Evolutionary conservation across 495 filamentous ascomycete genomes (phyloP).

Genomic region (Penicillium alfredii): DNA sequence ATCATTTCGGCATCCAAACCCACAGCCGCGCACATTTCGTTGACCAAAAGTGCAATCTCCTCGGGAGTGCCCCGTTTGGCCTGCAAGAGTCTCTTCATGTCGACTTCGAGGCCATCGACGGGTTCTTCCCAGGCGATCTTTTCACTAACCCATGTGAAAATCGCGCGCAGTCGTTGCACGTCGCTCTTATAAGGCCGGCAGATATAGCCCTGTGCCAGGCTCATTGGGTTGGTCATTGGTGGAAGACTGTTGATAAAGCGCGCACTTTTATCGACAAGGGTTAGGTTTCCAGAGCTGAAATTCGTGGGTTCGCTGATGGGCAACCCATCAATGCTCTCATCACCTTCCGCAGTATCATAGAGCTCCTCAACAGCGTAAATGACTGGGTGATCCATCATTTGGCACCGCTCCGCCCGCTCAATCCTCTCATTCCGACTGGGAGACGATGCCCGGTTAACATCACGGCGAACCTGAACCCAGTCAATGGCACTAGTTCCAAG

Average conservation of each 20-base stretch:
- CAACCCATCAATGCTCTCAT: constrained; percentile 80
- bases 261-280: constrained; percentile 89
- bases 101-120: constrained; percentile 67
- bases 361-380: constrained; percentile 85
- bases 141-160: constrained; percentile 95
- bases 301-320: constrained; percentile 79
- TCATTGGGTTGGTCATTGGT: constrained; percentile 76
- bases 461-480: constrained; percentile 92
- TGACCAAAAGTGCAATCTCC: constrained; percentile 81
- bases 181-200: constrained; percentile 94
- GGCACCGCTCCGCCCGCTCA: constrained; percentile 84
- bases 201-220: constrained; percentile 83
- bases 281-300: constrained; percentile 71
- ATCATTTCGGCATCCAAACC: constrained; percentile 82
- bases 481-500: constrained; percentile 57
- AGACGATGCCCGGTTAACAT: constrained; percentile 92
- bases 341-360: constrained; percentile 78
- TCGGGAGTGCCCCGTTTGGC: constrained; percentile 79
- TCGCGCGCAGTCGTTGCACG: constrained; percentile 84
- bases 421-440: constrained; percentile 79
- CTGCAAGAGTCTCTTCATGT: constrained; percentile 76
- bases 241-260: constrained; percentile 88
- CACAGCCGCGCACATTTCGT: constrained; percentile 90
- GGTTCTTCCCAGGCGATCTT: constrained; percentile 97
- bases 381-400: constrained; percentile 88